Conservation (phyloP, 345 rosid genomes). For the Euclidium syriacum region DNA sequence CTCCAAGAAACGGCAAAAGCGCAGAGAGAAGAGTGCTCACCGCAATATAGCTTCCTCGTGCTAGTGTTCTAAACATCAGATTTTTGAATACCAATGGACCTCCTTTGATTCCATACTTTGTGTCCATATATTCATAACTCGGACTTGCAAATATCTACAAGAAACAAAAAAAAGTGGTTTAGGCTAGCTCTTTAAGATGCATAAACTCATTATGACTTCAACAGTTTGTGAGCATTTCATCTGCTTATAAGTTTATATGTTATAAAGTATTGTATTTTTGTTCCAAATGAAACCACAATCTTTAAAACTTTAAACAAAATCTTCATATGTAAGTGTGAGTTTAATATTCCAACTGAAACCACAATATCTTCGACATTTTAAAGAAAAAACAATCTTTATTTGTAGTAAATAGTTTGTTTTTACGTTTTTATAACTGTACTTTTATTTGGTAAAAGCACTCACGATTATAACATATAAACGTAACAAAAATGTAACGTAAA, state of each 20-base stretch:
- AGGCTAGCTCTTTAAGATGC: neutral
- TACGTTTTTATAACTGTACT: too few relatives aligned
- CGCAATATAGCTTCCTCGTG: conserved; percentile 71
- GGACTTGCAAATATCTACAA: conserved; percentile 90
- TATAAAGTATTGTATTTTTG: neutral
- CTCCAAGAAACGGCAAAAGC: conserved; percentile 85
- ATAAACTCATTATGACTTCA: neutral
- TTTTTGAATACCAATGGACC: conserved; percentile 48
- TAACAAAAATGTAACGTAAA: too few relatives aligned
- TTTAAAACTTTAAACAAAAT: neutral
- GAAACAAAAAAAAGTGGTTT: neutral
- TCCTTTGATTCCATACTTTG: conserved; percentile 66
- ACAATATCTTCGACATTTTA: too few relatives aligned
- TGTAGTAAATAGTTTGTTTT: too few relatives aligned
- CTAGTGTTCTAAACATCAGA: conserved; percentile 57
- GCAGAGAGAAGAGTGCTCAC: conserved; percentile 77
- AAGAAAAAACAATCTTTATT: too few relatives aligned
- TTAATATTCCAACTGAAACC: too few relatives aligned
- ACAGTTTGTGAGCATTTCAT: too few relatives aligned
- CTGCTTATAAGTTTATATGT: too few relatives aligned
- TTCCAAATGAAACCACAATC: neutral
- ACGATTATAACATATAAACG: too few relatives aligned
- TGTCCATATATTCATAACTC: conserved; percentile 80
- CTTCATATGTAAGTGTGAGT: too few relatives aligned
- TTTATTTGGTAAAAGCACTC: too few relatives aligned